Conservation (phyloP, 495 filamentous ascomycete species). For the Parachaetomium inaequale region DNA sequence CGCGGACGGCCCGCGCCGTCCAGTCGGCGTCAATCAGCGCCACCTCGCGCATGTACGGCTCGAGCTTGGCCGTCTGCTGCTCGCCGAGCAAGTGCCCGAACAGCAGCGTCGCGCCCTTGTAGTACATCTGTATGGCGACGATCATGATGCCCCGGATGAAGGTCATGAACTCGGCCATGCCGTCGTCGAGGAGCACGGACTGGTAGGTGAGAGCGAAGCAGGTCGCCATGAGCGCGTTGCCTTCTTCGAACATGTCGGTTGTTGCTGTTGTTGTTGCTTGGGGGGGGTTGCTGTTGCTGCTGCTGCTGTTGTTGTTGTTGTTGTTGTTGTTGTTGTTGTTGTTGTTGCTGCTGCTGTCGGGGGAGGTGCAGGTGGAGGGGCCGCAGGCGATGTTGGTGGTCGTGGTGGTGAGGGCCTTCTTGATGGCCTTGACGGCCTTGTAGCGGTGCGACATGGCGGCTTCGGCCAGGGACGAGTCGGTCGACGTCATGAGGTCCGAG, state of each 20-base stretch:
- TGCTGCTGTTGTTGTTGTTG: neutral
- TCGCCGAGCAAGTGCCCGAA: slow-evolving; percentile 44
- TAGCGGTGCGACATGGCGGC: slow-evolving; percentile 53
- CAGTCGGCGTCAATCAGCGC: slow-evolving; percentile 35
- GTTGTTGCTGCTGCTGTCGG: no score
- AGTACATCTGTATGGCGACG: slow-evolving; percentile 49
- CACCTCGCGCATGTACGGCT: slow-evolving; percentile 34
- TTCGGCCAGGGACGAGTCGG: slow-evolving; percentile 29
- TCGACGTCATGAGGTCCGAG: slow-evolving; percentile 45
- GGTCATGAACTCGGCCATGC: slow-evolving; percentile 59
- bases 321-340: neutral
- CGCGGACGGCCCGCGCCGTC: slow-evolving; percentile 36
- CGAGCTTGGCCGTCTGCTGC: slow-evolving; percentile 27
- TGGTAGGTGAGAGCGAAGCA: slow-evolving; percentile 60
- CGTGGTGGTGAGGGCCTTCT: slow-evolving; percentile 39
- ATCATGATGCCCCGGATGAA: slow-evolving; percentile 58
- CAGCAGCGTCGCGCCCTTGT: slow-evolving; percentile 41
- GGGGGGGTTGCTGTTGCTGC: neutral
- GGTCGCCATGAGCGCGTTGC: slow-evolving; percentile 53
- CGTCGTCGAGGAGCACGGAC: slow-evolving; percentile 55
- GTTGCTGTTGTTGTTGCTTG: neutral
- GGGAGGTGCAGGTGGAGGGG: neutral
- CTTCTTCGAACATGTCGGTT: slow-evolving; percentile 34
- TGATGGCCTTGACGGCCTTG: slow-evolving; percentile 54
- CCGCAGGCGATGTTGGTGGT: neutral